A percentile compares a stretch with the other conserved stretches of the same genome.
These are phyloP conservation scores for Colletotrichum costaricense DNA, from an alignment of 2,329 filamentous ascomycete genomes.

Conservation along the genomic window DNA sequence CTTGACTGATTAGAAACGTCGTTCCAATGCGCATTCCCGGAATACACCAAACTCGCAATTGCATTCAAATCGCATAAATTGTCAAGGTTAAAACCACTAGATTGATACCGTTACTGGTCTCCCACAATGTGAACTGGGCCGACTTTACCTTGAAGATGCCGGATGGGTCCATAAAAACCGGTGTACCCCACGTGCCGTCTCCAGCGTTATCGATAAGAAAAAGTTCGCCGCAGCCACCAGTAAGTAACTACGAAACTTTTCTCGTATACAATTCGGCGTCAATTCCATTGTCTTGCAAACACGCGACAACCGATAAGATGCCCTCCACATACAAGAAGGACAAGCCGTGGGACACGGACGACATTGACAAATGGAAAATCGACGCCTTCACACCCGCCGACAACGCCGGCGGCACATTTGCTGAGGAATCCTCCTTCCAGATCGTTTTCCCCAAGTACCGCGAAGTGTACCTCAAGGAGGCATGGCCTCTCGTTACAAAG, in stretches of 20 bases:
- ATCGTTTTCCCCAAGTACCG: constrained; percentile 96
- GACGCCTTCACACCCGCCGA: constrained; percentile 88
- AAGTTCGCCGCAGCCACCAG: neutral
- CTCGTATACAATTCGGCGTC: neutral
- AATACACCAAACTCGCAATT: neutral
- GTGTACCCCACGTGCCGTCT: neutral
- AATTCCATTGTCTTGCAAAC: neutral
- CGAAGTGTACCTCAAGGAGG: constrained; percentile 91
- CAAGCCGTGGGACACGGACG: constrained; percentile 96
- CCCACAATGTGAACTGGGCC: neutral
- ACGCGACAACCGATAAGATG: constrained; percentile 60
- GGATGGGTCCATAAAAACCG: neutral
- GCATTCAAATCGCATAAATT: too few species aligned
- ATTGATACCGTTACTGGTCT: neutral
- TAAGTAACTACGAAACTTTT: neutral
- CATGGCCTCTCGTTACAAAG: constrained; percentile 91
- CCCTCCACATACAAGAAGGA: constrained; percentile 90
- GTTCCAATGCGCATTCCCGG: neutral
- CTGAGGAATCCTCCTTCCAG: constrained; percentile 91
- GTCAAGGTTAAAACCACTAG: neutral
- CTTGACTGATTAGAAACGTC: neutral
- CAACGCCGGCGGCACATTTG: constrained; percentile 86
- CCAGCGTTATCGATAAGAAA: neutral
- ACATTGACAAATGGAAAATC: constrained; percentile 97
- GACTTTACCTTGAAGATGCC: neutral